phyloP scores from a whole-genome alignment of 768 basidiomycete genomes.

The Panellus pusillus region DNA sequence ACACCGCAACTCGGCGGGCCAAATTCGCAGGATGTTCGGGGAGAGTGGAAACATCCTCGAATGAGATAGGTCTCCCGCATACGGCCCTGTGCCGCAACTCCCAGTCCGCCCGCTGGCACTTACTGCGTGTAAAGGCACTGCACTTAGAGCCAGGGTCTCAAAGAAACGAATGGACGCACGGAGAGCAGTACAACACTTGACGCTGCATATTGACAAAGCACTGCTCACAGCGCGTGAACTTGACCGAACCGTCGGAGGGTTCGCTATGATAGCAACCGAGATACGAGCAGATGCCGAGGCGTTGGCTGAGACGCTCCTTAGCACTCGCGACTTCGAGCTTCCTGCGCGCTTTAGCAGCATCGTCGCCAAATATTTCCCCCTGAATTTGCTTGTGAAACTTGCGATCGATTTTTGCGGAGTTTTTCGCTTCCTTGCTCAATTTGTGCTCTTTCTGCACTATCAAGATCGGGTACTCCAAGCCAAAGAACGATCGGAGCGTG shows the following conservation, averaged over 20 bases:
- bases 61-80: conserved; percentile 8
- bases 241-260: background rate
- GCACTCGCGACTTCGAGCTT: conserved; percentile 1
- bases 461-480: background rate
- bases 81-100: conserved; percentile 2
- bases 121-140: background rate
- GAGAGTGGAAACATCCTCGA: background rate
- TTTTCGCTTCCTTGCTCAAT: background rate
- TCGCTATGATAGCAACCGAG: conserved; percentile 2
- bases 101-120: conserved; percentile 13
- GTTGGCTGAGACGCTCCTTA: too few species aligned
- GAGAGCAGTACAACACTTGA: conserved; percentile 15
- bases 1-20: too few species aligned
- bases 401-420: background rate
- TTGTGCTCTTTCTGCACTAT: conserved; percentile 2
- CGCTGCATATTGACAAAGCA: conserved; percentile 15
- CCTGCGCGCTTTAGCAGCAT: background rate
- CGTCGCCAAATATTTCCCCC: background rate
- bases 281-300: too few species aligned
- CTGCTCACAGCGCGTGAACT: conserved; percentile 10
- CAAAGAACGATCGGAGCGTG: conserved; percentile 8
- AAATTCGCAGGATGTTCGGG: too few species aligned
- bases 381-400: background rate
- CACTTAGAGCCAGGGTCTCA: background rate
- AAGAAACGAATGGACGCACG: too few species aligned